These are phyloP conservation scores for Capsaspora owczarzaki DNA, from an alignment of 78 protist genomes.

Conservation along the genomic window DNA sequence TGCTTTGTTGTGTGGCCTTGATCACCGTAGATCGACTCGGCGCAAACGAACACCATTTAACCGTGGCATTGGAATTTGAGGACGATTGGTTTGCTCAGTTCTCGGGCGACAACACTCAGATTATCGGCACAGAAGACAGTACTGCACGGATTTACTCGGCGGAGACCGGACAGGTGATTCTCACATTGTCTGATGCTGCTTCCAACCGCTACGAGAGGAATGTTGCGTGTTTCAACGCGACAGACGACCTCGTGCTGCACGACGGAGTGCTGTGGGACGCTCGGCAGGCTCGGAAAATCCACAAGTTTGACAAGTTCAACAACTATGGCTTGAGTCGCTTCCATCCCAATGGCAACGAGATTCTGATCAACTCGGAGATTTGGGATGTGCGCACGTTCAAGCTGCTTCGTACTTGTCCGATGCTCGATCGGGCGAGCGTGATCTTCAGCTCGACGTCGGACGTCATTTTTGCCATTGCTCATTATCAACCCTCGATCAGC, in stretches of 20 bases:
- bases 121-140: neutral
- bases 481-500: slow-evolving; percentile 1
- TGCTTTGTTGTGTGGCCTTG: neutral
- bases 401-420: slow-evolving; percentile 15
- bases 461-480: slow-evolving; percentile 15
- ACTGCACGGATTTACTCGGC: neutral
- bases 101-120: neutral
- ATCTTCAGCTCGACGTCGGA: slow-evolving; percentile 11
- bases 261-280: slow-evolving; percentile 35
- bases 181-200: neutral
- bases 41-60: too few species aligned
- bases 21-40: too few species aligned
- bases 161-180: neutral
- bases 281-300: slow-evolving; percentile 6
- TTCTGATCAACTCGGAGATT: slow-evolving; percentile 23
- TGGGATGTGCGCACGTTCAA: slow-evolving; percentile 35
- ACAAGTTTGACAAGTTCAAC: slow-evolving; percentile 30
- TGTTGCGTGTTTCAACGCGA: slow-evolving; percentile 15
- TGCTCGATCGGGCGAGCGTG: slow-evolving; percentile 16
- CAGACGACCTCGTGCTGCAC: slow-evolving; percentile 24
- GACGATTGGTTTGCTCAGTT: neutral
- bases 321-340: neutral
- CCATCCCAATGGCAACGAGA: slow-evolving; percentile 23
- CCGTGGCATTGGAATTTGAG: too few species aligned
- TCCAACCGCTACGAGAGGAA: neutral